A percentile compares a stretch with the other conserved stretches of the same genome.
Evolutionary conservation across 192 early-diverging fungal genomes (phyloP).

Genomic region (Ramicandelaber brevisporus): DNA sequence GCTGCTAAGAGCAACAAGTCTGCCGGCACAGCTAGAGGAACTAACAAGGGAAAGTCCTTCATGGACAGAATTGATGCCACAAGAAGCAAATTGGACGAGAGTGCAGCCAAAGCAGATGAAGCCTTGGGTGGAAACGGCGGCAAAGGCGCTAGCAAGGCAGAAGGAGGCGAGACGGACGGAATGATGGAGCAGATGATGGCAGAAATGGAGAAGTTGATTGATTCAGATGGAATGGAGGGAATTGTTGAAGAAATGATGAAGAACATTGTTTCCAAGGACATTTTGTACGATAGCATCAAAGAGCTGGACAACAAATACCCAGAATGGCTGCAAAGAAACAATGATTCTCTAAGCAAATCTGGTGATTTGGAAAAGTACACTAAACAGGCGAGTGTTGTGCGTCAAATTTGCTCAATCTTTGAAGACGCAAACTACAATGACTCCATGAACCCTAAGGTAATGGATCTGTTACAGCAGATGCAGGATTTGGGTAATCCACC

Average conservation of each 20-base stretch:
- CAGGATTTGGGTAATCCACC: conserved; percentile 94
- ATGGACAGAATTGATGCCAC: neutral
- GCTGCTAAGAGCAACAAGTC: too few relatives aligned
- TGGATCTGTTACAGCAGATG: conserved; percentile 94
- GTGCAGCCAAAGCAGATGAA: too few relatives aligned
- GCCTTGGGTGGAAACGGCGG: too few relatives aligned
- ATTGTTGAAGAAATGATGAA: conserved; percentile 75
- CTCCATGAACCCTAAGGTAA: conserved; percentile 47
- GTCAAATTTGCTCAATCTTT: conserved; percentile 62
- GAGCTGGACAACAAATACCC: conserved; percentile 78
- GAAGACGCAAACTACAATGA: conserved; percentile 42
- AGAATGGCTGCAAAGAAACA: conserved; percentile 58
- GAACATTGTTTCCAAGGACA: conserved; percentile 76
- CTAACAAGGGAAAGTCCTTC: conserved; percentile 1
- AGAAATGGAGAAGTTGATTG: conserved; percentile 54
- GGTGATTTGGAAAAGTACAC: conserved; percentile 53
- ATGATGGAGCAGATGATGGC: conserved; percentile 72
- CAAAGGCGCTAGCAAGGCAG: neutral
- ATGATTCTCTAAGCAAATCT: conserved; percentile 28
- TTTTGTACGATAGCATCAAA: conserved; percentile 88
- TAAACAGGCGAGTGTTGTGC: conserved; percentile 50
- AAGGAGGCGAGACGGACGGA: conserved; percentile 8
- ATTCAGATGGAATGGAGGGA: conserved; percentile 53
- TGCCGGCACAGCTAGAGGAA: too few relatives aligned
- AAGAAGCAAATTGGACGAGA: neutral